Evolutionary conservation across 768 basidiomycete genomes (phyloP).

Genomic region (Tylopilus intermedius): DNA sequence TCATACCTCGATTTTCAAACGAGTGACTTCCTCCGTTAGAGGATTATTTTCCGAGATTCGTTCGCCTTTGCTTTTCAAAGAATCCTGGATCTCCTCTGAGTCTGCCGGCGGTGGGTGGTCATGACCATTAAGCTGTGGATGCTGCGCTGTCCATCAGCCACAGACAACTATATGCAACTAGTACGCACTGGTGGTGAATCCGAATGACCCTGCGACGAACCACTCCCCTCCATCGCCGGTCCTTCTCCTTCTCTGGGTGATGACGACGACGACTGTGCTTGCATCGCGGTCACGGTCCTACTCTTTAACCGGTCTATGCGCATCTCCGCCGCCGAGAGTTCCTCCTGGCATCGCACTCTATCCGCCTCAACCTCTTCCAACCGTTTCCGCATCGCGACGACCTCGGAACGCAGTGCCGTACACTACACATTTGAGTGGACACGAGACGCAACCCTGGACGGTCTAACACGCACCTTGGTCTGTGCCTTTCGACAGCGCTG

Average conservation of each 20-base stretch:
- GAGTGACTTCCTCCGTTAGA: conserved; percentile 43
- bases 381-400: conserved; percentile 44
- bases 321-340: conserved; percentile 53
- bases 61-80: conserved; percentile 30
- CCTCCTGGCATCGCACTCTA: conserved; percentile 44
- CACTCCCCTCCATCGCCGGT: conserved; percentile 34
- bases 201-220: conserved; percentile 44
- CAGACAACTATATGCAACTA: conserved; percentile 26
- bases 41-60: conserved; percentile 43
- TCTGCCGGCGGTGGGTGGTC: conserved; percentile 38
- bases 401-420: conserved; percentile 52
- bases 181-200: conserved; percentile 73
- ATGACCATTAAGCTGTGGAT: conserved; percentile 35
- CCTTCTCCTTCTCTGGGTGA: conserved; percentile 33
- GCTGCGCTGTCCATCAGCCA: conserved; percentile 42
- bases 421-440: conserved; percentile 38
- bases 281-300: conserved; percentile 45
- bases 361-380: conserved; percentile 48
- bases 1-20: conserved; percentile 44
- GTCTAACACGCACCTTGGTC: conserved; percentile 49
- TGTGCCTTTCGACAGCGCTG: conserved; percentile 48
- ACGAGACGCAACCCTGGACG: not conserved
- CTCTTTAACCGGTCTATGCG: conserved; percentile 60
- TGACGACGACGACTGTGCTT: conserved; percentile 34
- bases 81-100: conserved; percentile 34